A percentile compares a stretch with the other conserved stretches of the same genome.
Evolutionary conservation across 345 rosid species (phyloP).

Genomic region (Populus simonii): DNA sequence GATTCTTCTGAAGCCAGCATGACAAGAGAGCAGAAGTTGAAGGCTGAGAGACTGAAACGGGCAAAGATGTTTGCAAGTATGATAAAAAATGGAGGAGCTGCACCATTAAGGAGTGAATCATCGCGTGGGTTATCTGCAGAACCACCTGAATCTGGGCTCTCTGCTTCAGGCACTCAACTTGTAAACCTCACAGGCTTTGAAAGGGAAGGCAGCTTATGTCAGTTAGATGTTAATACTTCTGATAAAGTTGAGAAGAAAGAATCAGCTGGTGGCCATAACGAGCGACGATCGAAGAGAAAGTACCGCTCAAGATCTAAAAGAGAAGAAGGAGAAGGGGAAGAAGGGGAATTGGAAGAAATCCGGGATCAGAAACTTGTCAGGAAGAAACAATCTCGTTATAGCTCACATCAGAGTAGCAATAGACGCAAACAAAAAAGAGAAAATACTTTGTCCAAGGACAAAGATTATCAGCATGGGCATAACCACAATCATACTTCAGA

Average conservation of each 20-base stretch:
- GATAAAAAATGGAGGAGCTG: constrained; percentile 61
- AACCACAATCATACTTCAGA: constrained; percentile 31
- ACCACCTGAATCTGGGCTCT: constrained; percentile 44
- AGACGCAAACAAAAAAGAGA: constrained; percentile 49
- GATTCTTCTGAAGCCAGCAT: constrained; percentile 68
- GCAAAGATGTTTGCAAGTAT: constrained; percentile 89
- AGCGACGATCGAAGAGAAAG: constrained; percentile 63
- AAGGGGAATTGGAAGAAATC: constrained; percentile 40
- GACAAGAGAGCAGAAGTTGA: constrained; percentile 72
- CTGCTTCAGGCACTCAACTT: constrained; percentile 41
- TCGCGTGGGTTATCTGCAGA: constrained; percentile 51
- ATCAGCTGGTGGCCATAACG: constrained; percentile 43
- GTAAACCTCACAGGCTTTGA: constrained; percentile 29
- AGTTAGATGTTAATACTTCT: constrained; percentile 27
- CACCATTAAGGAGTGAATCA: constrained; percentile 45
- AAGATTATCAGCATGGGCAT: constrained; percentile 36
- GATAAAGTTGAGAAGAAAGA: constrained; percentile 32
- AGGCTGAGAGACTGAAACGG: constrained; percentile 91
- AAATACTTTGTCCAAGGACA: constrained; percentile 49
- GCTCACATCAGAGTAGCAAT: constrained; percentile 43
- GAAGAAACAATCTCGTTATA: constrained; percentile 38
- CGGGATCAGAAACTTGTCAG: constrained; percentile 40
- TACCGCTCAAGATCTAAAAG: constrained; percentile 57
- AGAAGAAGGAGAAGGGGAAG: constrained; percentile 40
- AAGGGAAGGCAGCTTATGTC: constrained; percentile 50